Conservation (phyloP, 2,329 filamentous ascomycete genomes). For the Hortaea sp. region DNA sequence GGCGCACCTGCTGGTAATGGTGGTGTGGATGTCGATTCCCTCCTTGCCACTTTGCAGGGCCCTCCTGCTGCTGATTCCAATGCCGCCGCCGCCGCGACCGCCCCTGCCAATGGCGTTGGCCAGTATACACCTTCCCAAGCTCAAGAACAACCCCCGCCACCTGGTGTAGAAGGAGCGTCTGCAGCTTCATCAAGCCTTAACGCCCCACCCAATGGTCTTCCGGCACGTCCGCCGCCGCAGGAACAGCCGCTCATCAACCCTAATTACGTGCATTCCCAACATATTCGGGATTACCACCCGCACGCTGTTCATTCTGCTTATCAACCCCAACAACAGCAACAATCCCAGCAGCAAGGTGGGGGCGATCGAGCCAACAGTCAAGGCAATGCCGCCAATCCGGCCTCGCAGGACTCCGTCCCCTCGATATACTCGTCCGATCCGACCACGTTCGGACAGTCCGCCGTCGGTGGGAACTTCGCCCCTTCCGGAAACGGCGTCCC, state of each 20-base stretch:
- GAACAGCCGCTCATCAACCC: conserved; percentile 38
- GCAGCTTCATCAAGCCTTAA: conserved; percentile 21
- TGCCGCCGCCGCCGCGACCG: conserved; percentile 10
- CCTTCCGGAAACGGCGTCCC: neutral
- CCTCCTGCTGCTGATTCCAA: conserved; percentile 15
- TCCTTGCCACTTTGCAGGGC: conserved; percentile 33
- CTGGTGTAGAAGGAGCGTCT: conserved; percentile 21
- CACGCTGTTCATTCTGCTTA: conserved; percentile 32
- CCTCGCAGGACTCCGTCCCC: conserved; percentile 10
- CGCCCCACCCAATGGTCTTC: conserved; percentile 32
- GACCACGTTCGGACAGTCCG: neutral
- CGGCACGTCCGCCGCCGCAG: conserved; percentile 39
- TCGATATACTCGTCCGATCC: conserved; percentile 6
- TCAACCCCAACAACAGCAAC: conserved; percentile 15
- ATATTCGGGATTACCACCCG: conserved; percentile 42
- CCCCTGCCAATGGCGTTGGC: conserved; percentile 25
- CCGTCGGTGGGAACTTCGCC: neutral
- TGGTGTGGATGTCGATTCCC: conserved; percentile 36
- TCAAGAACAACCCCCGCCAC: conserved; percentile 17
- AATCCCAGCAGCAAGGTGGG: neutral
- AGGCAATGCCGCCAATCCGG: conserved; percentile 15
- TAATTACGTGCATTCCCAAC: conserved; percentile 38
- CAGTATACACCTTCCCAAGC: conserved; percentile 16
- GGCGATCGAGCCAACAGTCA: conserved; percentile 12
- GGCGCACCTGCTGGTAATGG: conserved; percentile 7